phyloP scores from a whole-genome alignment of 768 basidiomycete genomes.

The Boletus vermiculosoides region DNA sequence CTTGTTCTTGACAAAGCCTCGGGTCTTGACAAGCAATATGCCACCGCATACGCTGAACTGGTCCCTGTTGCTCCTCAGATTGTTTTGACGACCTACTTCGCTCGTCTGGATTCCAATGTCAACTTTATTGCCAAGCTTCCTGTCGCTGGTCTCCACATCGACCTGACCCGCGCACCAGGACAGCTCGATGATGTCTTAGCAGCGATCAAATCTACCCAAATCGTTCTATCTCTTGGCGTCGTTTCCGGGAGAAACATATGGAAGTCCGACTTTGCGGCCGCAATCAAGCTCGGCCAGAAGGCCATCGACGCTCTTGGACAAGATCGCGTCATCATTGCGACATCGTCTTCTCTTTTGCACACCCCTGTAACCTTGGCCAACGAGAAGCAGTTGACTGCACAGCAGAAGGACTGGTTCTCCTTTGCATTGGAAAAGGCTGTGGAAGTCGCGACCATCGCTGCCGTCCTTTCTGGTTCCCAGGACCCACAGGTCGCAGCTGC shows the following conservation, averaged over 20 bases:
- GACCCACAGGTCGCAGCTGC: slow-evolving; percentile 66
- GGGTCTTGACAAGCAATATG: slow-evolving; percentile 75
- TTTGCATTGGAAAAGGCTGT: slow-evolving; percentile 95
- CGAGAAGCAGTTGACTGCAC: slow-evolving; percentile 83
- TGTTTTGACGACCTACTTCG: slow-evolving; percentile 93
- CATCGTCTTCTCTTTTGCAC: slow-evolving; percentile 97
- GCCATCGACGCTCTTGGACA: slow-evolving; percentile 80
- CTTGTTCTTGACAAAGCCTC: slow-evolving; percentile 88
- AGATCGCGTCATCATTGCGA: slow-evolving; percentile 89
- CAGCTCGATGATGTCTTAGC: slow-evolving; percentile 83
- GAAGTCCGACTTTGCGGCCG: slow-evolving; percentile 91
- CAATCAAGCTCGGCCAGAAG: slow-evolving; percentile 80
- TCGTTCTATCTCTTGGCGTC: slow-evolving; percentile 88
- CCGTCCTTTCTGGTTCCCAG: slow-evolving; percentile 82
- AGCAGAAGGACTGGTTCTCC: slow-evolving; percentile 98
- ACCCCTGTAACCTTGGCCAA: slow-evolving; percentile 93
- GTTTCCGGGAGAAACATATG: slow-evolving; percentile 99
- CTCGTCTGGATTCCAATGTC: slow-evolving; percentile 91
- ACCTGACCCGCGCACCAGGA: slow-evolving; percentile 88
- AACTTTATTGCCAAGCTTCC: slow-evolving; percentile 89
- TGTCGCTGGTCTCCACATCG: slow-evolving; percentile 91
- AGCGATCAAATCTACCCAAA: slow-evolving; percentile 79
- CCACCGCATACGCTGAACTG: slow-evolving; percentile 78
- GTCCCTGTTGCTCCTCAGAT: slow-evolving; percentile 85
- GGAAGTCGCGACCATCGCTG: slow-evolving; percentile 87